These are phyloP conservation scores for Ramaria sp. DNA, from an alignment of 768 basidiomycete genomes.

Conservation along the genomic window DNA sequence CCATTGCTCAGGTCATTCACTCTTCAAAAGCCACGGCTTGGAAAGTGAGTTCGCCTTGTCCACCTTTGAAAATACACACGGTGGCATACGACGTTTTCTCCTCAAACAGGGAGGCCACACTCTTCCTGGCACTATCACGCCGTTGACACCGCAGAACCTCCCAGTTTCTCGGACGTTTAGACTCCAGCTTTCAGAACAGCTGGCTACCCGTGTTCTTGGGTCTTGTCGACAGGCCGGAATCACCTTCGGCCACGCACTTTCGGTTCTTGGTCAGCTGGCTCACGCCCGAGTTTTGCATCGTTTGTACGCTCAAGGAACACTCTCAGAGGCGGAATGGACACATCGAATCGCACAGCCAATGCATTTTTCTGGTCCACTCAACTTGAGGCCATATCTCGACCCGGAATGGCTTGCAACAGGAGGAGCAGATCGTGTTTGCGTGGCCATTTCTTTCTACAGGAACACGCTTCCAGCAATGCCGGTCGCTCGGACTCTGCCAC, in stretches of 20 bases:
- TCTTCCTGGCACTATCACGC: constrained; percentile 33
- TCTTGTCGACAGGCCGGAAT: constrained; percentile 32
- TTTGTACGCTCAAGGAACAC: constrained; percentile 33
- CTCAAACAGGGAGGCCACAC: constrained; percentile 44
- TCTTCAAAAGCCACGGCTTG: neutral
- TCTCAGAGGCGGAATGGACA: constrained; percentile 42
- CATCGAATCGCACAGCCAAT: constrained; percentile 39
- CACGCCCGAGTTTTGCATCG: constrained; percentile 40
- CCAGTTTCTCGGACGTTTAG: constrained; percentile 23
- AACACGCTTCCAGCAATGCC: constrained; percentile 40
- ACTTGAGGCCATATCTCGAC: constrained; percentile 41
- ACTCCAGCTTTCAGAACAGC: constrained; percentile 18
- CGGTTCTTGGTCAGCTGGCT: constrained; percentile 42
- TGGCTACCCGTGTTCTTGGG: constrained; percentile 22
- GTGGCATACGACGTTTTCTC: neutral
- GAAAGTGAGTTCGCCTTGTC: neutral
- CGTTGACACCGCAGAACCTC: constrained; percentile 24
- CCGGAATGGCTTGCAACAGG: constrained; percentile 34
- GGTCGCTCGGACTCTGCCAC: constrained; percentile 10
- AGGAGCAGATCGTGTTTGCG: constrained; percentile 33
- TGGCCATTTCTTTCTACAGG: constrained; percentile 33
- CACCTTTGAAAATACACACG: neutral
- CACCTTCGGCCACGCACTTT: constrained; percentile 42
- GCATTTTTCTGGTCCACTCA: constrained; percentile 38
- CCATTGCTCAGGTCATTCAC: neutral